phyloP scores from a whole-genome alignment of 2,329 filamentous ascomycete genomes.

The Aspergillus ochraceoroseus region DNA sequence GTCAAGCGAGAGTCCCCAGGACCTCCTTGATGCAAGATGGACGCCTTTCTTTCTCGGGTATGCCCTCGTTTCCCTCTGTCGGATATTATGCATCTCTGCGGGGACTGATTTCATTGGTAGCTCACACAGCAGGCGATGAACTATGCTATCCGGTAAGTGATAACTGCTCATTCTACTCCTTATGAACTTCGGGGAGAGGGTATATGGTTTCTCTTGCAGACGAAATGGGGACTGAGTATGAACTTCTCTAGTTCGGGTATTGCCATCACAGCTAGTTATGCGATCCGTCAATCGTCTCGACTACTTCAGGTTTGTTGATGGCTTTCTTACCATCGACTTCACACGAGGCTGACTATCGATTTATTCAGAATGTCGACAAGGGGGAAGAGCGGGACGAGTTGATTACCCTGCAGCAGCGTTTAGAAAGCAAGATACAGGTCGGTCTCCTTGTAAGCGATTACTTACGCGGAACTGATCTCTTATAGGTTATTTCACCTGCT shows the following conservation, averaged over 20 bases:
- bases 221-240: constrained; percentile 12
- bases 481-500: constrained; percentile 75
- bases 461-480: constrained; percentile 4
- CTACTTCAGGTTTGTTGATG: constrained; percentile 58
- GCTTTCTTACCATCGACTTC: too few relatives aligned
- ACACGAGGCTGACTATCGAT: constrained; percentile 9
- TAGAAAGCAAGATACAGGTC: constrained; percentile 82
- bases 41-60: constrained; percentile 61
- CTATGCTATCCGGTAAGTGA: constrained; percentile 67
- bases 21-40: constrained; percentile 55
- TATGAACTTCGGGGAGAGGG: too few relatives aligned
- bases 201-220: too few relatives aligned
- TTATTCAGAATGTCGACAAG: constrained; percentile 56
- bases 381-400: constrained; percentile 69
- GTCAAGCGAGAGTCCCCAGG: not conserved
- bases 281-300: constrained; percentile 73
- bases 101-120: constrained; percentile 36
- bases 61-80: constrained; percentile 11
- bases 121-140: constrained; percentile 77
- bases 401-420: constrained; percentile 62
- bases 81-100: constrained; percentile 10
- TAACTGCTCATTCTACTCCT: not conserved
- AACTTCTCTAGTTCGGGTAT: constrained; percentile 60
- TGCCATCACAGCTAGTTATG: constrained; percentile 76
- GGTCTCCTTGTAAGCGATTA: constrained; percentile 21